Evolutionary conservation across 371 early-diverging fungal genomes (phyloP), one percentile per base, ranked within the genome.

Genomic region (Mycotypha africana): DNA sequence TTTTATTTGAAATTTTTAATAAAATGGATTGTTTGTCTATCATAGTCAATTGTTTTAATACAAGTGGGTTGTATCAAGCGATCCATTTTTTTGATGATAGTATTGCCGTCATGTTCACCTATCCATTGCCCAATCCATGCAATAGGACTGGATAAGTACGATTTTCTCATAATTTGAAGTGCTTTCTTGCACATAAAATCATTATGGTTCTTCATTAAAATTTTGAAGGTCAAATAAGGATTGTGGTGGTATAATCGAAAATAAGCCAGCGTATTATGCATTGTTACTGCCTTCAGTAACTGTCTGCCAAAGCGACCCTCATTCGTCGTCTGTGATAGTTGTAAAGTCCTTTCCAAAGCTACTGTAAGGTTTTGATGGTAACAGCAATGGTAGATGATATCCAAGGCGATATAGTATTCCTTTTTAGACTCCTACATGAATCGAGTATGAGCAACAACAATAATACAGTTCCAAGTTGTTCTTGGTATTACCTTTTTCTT

Each of bases 121-220:
- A 60, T 16, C 45, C 52, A 60, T 16, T 20, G 15, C 14, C 46
- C 40, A 1, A 48, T 32, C 55, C 55, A 60, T 2, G 21, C 12
- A 35, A 42, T 33, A 2, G 60, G 38, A 0, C 41, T 40, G n/a
- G 51, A 55, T 0, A 55, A 3, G 30, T 60, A 60, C 7, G 52
- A 47, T 17, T 51, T 51, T 32, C 52, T 30, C 2, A 60, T 21
- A n/a, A 32, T 26, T 0, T 45, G 25, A 10, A 55, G 40, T 1
- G 60, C 45, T 16, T 43, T 20, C 0, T 22, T 20, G 4, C 56
- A 51, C 19, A 60, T 42, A 6, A 15, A 23, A 14, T 44, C 46
- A 26, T 36, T 23, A 20, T 54, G 47, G 3, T 34, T 4, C 2
- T 36, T 28, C 58, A 58, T 47, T 0, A 58, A 15, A 1, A 39